Evolutionary conservation across 2,329 filamentous ascomycete genomes (phyloP).

Genomic region (Trichoderma gracile): DNA sequence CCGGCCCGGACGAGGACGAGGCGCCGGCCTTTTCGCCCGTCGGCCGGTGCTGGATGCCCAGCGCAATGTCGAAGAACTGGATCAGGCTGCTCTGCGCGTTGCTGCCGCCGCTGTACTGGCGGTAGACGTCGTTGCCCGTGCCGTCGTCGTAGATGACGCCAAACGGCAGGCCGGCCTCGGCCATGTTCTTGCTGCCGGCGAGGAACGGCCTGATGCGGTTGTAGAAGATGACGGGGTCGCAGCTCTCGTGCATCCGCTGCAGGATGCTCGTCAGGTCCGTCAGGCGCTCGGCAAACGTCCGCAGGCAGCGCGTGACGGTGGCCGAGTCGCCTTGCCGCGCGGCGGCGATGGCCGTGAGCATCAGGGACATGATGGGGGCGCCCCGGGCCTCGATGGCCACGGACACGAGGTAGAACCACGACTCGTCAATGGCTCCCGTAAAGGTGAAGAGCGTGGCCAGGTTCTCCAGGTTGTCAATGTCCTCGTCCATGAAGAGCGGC

Average conservation of each 20-base stretch:
- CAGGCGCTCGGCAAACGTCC: conserved; percentile 79
- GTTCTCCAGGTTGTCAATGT: conserved; percentile 81
- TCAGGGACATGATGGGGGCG: conserved; percentile 81
- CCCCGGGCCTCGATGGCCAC: conserved; percentile 94
- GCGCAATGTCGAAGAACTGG: conserved; percentile 92
- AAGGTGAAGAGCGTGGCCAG: conserved; percentile 86
- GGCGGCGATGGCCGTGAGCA: conserved; percentile 83
- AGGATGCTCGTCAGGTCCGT: conserved; percentile 80
- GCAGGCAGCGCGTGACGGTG: conserved; percentile 76
- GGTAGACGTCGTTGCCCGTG: conserved; percentile 65
- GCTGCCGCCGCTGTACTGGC: conserved; percentile 88
- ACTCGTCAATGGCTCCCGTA: conserved; percentile 92
- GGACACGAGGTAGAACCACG: conserved; percentile 97
- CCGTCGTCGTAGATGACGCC: conserved; percentile 88
- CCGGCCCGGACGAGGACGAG: conserved; percentile 45
- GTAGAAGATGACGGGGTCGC: conserved; percentile 93
- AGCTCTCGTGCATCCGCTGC: conserved; percentile 90
- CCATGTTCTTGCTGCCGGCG: conserved; percentile 97
- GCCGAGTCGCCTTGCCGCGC: conserved; percentile 68
- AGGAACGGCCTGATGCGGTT: conserved; percentile 94
- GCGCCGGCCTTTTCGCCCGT: conserved; percentile 72
- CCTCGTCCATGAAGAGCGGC: conserved; percentile 81
- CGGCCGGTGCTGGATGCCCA: conserved; percentile 86
- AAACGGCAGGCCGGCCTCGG: conserved; percentile 82
- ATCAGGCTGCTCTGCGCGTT: conserved; percentile 97